Percentiles rank a stretch among this genome's conserved stretches.
These are phyloP conservation scores for Penicillium cinerascens DNA, from an alignment of 495 filamentous ascomycete genomes.

Conservation along the genomic window DNA sequence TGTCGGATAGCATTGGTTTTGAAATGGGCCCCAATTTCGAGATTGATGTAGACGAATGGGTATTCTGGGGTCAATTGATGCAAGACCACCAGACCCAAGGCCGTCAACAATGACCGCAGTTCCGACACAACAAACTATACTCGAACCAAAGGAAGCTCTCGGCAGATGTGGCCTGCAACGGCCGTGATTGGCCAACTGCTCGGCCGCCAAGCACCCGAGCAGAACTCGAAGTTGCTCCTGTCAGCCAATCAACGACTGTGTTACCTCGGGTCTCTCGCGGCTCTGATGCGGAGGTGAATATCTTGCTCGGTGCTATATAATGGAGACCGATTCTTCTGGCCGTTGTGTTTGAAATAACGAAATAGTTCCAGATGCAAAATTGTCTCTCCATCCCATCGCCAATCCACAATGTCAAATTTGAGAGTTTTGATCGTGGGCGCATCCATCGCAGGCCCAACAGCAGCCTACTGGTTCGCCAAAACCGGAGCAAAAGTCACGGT, in stretches of 20 bases:
- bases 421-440: slow-evolving; percentile 39
- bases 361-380: too few species aligned
- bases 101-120: slow-evolving; percentile 4
- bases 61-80: slow-evolving; percentile 4
- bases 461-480: slow-evolving; percentile 49
- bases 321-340: too few species aligned
- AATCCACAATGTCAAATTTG: slow-evolving; percentile 24
- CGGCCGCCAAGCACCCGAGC: background rate
- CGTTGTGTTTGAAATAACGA: too few species aligned
- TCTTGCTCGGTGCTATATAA: background rate
- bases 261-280: background rate
- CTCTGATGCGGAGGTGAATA: background rate
- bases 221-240: too few species aligned
- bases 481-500: slow-evolving; percentile 48
- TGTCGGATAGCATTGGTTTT: background rate
- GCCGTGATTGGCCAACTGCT: slow-evolving; percentile 1
- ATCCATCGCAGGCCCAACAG: slow-evolving; percentile 28
- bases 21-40: background rate
- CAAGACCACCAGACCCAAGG: background rate
- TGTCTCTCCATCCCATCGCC: background rate
- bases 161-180: background rate
- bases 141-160: background rate
- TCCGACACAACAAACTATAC: background rate
- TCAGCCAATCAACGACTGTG: too few species aligned
- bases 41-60: slow-evolving; percentile 6